Evolutionary conservation across 495 filamentous ascomycete genomes (phyloP).

Genomic region (Hypomontagnella submonticulosa): DNA sequence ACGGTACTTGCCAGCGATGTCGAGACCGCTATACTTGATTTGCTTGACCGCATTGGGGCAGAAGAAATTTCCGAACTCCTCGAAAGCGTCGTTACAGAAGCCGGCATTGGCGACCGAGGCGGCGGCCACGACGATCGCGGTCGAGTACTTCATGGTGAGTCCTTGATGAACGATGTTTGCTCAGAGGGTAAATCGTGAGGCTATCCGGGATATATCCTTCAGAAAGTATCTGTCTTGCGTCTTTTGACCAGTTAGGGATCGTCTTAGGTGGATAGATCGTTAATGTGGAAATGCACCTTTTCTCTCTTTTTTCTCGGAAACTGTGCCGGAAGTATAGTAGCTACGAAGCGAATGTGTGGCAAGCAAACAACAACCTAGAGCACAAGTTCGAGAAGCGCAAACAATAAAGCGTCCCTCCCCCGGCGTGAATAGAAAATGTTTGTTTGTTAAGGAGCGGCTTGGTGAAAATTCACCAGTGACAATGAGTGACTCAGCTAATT

Average conservation of each 20-base stretch:
- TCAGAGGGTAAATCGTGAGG: conserved; percentile 1
- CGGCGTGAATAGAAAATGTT: conserved; percentile 31
- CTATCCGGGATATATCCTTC: conserved; percentile 23
- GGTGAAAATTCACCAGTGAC: conserved; percentile 48
- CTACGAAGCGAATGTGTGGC: conserved; percentile 43
- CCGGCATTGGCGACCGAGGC: conserved; percentile 46
- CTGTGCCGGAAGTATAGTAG: conserved; percentile 27
- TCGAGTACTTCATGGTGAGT: conserved; percentile 43
- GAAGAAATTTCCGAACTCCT: conserved; percentile 61
- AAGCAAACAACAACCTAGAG: conserved; percentile 34
- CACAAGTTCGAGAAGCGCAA: conserved; percentile 9
- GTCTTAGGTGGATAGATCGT: conserved; percentile 15
- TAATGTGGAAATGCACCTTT: conserved; percentile 19
- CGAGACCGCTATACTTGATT: conserved; percentile 70
- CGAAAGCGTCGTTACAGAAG: conserved; percentile 41
- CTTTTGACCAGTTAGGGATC: conserved; percentile 25
- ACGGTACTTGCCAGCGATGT: conserved; percentile 66
- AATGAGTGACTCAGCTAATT: conserved; percentile 44
- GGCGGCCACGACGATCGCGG: conserved; percentile 43
- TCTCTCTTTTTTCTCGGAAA: conserved; percentile 20
- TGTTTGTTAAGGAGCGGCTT: conserved; percentile 47
- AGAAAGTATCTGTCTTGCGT: conserved; percentile 16
- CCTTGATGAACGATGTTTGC: conserved; percentile 30
- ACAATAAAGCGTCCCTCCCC: conserved; percentile 24
- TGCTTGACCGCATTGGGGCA: conserved; percentile 65